Evolutionary conservation across 192 early-diverging fungal genomes (phyloP), one percentile per base, ranked within the genome.

Genomic region (Mortierella alpina): DNA sequence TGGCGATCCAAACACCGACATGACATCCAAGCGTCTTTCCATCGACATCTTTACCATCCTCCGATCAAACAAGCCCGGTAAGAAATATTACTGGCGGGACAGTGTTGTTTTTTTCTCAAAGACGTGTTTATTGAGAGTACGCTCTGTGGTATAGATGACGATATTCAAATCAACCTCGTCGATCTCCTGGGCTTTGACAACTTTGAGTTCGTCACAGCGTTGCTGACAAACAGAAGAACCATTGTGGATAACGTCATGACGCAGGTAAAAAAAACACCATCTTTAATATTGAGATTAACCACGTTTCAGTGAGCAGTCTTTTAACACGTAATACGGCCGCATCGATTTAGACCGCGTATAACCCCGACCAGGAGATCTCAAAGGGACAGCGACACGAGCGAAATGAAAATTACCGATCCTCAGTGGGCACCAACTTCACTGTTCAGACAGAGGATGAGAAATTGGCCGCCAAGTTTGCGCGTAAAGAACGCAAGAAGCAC

Each of bases 131-230:
- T 12, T 71, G 31, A 62, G 40, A 7, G 2, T 11, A 45, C 56
- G 18, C 6, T 52, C 17, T 8, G 9, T 69, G 11, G 11, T 7
- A 1, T 62, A 86, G 82, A 86, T 57, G 90, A 93, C 44, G 85
- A 88, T 13, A 91, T 96, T 48, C 88, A 95, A 73, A 85, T 70
- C 44, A 83, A 74, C 8, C 76, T 96, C 13, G 82, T 95, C 6
- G 94, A 95, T 77, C 82, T 93, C 1, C 67, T 96, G 18, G 95
- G 95, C 7, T 94, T 86, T 72, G 86, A 87, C 13, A 91, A 91
- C 65, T 81, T 96, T 49, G 89, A 92, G 42, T 91, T 96, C 59
- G 88, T 93, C 40, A 70, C 83, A 1, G 77, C 74, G 1, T 83
- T 96, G 0, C 63, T 95, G 6, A 54, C 81, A 2, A 85, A 93